Evolutionary conservation across 1,284 basidiomycete genomes (phyloP).

Genomic region (Fomitopsis pinicola): DNA sequence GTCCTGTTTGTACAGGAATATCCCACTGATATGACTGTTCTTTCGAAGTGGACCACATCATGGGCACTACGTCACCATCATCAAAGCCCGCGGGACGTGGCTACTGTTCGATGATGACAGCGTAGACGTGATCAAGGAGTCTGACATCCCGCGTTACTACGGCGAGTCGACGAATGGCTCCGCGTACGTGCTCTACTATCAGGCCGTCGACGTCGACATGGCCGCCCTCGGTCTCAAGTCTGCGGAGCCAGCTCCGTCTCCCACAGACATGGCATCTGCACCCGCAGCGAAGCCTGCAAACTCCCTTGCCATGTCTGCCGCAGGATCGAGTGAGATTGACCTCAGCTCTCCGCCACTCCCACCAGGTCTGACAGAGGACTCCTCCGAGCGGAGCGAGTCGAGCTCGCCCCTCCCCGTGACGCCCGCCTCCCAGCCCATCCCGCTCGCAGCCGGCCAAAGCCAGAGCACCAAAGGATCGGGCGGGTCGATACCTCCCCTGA

Average conservation of each 20-base stretch:
- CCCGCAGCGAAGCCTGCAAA: constrained; percentile 16
- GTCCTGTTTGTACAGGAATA: background rate
- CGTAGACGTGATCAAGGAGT: constrained; percentile 84
- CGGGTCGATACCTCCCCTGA: constrained; percentile 6
- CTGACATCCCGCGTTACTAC: constrained; percentile 90
- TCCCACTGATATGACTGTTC: background rate
- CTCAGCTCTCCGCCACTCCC: constrained; percentile 34
- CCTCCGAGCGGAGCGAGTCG: constrained; percentile 30
- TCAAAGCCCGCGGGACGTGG: constrained; percentile 86
- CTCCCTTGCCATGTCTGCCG: background rate
- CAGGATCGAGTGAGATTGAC: constrained; percentile 12
- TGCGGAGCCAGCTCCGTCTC: constrained; percentile 18
- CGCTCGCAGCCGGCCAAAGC: constrained; percentile 3
- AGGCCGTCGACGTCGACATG: constrained; percentile 83
- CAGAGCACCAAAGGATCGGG: constrained; percentile 6
- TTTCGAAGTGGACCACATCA: constrained; percentile 83
- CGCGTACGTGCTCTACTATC: constrained; percentile 97
- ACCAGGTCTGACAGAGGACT: constrained; percentile 46
- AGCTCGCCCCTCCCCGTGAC: constrained; percentile 20
- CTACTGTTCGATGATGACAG: constrained; percentile 95
- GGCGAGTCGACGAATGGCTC: constrained; percentile 88
- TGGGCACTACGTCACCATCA: constrained; percentile 95
- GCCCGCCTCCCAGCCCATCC: constrained; percentile 15
- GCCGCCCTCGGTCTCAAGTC: constrained; percentile 60
- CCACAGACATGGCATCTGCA: constrained; percentile 19